Base-by-base conservation (phyloP, 2,329 filamentous ascomycete genomes). In the Aspergillus japonicus region DNA sequence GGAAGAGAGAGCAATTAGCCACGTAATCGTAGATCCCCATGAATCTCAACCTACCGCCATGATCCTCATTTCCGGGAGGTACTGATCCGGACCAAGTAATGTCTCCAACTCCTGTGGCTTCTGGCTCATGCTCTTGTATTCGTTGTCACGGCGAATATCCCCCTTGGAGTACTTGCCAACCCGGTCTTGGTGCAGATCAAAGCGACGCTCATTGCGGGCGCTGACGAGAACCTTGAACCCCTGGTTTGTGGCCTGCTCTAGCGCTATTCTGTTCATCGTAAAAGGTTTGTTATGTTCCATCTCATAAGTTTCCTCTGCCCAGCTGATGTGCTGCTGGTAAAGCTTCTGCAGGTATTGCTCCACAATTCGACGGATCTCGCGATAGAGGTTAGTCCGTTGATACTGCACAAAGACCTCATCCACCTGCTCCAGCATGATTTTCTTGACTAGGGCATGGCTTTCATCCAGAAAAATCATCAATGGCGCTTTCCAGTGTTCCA, bases 401-500 rank as follows among this genome's bases (percentile, higher is more conserved):
- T 73, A 79, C 24, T 66, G 68, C 2, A 47, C 61, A 47, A 73
- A 75, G 2, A 69, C 79, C 0, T 67, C 63, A 2, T 81, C 73
- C 0, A 89, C 71, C 5, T 85, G 77, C 1, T 70, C 64, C 57
- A 85, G 80, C 2, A 80, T 55, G 47, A 73, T 73, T 0, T 62
- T 55, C 24, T 68, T 58, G 1, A 78, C 73, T 8, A 74, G 63
- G 3, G 57, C 54, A 53, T 75, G 69, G 0, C 73, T 72, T 0
- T 66, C 63, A 1, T 51, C 47, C 1, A 80, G 61, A 29, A 81
- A 79, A 0, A 61, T 76, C 0, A 80, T 69, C 50, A 87, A 78
- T 0, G 86, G 86, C 0, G 68, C 67, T 1, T 80, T 68, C 89
- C 89, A 91, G 1, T 84, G 82, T 7, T 72, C 69, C 1, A 90